A percentile compares a stretch with the other conserved stretches of the same genome.
Evolutionary conservation across 1,139 yeast genomes (phyloP).

Genomic region (Magnusiomyces suaveolens): DNA sequence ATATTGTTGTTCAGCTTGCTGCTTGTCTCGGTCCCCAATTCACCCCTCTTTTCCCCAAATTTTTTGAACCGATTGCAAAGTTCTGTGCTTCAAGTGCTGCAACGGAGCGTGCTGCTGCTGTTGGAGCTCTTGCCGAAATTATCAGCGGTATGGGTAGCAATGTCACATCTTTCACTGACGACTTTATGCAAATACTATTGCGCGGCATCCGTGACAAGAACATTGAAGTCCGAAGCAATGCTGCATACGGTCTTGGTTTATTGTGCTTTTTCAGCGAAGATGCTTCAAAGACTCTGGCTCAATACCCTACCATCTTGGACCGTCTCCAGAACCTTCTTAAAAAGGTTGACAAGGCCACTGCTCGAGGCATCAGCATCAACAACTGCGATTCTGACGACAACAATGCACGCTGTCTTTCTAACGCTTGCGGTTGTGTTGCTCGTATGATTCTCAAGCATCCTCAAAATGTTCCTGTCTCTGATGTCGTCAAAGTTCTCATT

Average conservation of each 20-base stretch:
- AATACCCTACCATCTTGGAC: slow-evolving; percentile 62
- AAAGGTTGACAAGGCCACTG: slow-evolving; percentile 57
- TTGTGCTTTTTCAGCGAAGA: slow-evolving; percentile 49
- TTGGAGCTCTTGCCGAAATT: slow-evolving; percentile 88
- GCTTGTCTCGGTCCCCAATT: slow-evolving; percentile 69
- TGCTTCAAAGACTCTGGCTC: slow-evolving; percentile 45
- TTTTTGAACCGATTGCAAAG: slow-evolving; percentile 56
- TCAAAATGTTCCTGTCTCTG: slow-evolving; percentile 66
- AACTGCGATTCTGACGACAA: slow-evolving; percentile 68
- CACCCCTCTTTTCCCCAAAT: slow-evolving; percentile 57
- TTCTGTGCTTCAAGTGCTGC: slow-evolving; percentile 58
- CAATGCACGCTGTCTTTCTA: slow-evolving; percentile 77
- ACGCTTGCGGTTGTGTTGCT: slow-evolving; percentile 95
- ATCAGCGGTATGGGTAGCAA: slow-evolving; percentile 59
- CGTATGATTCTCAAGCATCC: slow-evolving; percentile 66
- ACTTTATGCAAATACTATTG: slow-evolving; percentile 59
- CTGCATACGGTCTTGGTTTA: slow-evolving; percentile 92
- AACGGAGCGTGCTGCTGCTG: slow-evolving; percentile 69
- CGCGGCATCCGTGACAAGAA: slow-evolving; percentile 69
- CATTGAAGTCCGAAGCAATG: slow-evolving; percentile 85
- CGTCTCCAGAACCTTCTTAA: slow-evolving; percentile 69
- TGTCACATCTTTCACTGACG: slow-evolving; percentile 57
- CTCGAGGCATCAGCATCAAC: slow-evolving; percentile 35
- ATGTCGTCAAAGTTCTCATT: slow-evolving; percentile 67
- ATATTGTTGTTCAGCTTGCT: slow-evolving; percentile 71